Percentiles rank a stretch among this genome's conserved stretches.
Conservation (phyloP, 768 basidiomycete species). For the Hypholoma sublateritium region DNA sequence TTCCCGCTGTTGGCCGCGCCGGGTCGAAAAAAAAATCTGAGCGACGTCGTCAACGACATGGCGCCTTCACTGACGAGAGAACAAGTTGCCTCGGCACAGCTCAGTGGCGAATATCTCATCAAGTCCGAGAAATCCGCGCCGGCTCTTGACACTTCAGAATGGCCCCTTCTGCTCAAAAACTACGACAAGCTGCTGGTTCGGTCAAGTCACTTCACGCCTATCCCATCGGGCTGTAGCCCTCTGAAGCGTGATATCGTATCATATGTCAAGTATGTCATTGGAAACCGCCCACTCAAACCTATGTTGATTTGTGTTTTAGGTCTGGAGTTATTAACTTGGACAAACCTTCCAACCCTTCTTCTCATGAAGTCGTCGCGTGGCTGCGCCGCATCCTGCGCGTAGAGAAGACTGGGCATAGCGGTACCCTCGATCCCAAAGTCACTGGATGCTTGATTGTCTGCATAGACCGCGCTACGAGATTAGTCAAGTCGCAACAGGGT, state of each 20-base stretch:
- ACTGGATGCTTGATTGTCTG: slow-evolving; percentile 99
- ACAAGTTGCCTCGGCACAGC: slow-evolving; percentile 73
- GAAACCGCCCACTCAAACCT: background rate
- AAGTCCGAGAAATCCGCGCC: slow-evolving; percentile 76
- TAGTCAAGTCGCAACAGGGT: slow-evolving; percentile 98
- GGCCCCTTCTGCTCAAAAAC: slow-evolving; percentile 98
- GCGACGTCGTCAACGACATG: slow-evolving; percentile 29
- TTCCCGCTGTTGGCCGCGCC: background rate
- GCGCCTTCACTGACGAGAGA: slow-evolving; percentile 56
- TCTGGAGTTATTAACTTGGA: slow-evolving; percentile 99
- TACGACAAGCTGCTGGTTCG: slow-evolving; percentile 96
- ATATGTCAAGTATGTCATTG: slow-evolving; percentile 79
- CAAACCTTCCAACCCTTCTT: slow-evolving; percentile 98
- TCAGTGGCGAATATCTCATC: slow-evolving; percentile 75
- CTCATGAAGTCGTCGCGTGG: slow-evolving; percentile 99
- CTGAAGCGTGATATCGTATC: slow-evolving; percentile 89
- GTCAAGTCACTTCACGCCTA: slow-evolving; percentile 97
- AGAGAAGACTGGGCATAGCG: slow-evolving; percentile 98
- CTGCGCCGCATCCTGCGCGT: slow-evolving; percentile 93
- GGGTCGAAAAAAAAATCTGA: slow-evolving; percentile 10
- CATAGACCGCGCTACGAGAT: slow-evolving; percentile 95
- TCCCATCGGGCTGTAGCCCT: slow-evolving; percentile 91
- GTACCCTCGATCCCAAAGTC: slow-evolving; percentile 98
- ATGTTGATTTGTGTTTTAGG: slow-evolving; percentile 40
- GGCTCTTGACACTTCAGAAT: slow-evolving; percentile 90